A percentile compares a stretch with the other conserved stretches of the same genome.
phyloP scores from a whole-genome alignment of 2,329 filamentous ascomycete species.

The Aspergillus fructus region DNA sequence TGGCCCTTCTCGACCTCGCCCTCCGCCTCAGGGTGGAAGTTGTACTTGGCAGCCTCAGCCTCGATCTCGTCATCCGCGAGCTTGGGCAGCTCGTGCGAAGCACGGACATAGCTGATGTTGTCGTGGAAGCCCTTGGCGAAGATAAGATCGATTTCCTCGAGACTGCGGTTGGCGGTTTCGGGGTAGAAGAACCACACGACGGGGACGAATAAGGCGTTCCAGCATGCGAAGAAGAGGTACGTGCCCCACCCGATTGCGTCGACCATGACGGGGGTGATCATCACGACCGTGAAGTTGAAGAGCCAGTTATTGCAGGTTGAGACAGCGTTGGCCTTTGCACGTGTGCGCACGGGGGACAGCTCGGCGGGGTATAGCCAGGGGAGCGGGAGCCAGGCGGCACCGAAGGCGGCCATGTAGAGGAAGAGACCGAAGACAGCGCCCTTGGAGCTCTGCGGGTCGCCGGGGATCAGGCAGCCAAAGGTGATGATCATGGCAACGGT shows the following conservation, averaged over 20 bases:
- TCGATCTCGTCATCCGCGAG: conserved; percentile 37
- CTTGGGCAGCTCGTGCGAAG: conserved; percentile 33
- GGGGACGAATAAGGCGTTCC: conserved; percentile 50
- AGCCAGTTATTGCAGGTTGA: conserved; percentile 57
- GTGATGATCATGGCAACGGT: conserved; percentile 40
- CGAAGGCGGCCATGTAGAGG: conserved; percentile 68
- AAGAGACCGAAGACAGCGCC: conserved; percentile 61
- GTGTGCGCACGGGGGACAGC: conserved; percentile 55
- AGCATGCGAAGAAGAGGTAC: conserved; percentile 45
- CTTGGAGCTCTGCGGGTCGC: conserved; percentile 26
- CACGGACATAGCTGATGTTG: conserved; percentile 41
- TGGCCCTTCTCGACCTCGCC: conserved; percentile 25
- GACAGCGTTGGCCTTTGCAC: conserved; percentile 56
- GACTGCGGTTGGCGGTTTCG: conserved; percentile 46
- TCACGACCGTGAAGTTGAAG: conserved; percentile 57
- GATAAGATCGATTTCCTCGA: conserved; percentile 48
- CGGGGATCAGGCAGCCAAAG: conserved; percentile 40
- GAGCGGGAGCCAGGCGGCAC: conserved; percentile 63
- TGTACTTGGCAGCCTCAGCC: conserved; percentile 33
- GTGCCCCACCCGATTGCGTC: conserved; percentile 41
- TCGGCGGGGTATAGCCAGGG: conserved; percentile 58
- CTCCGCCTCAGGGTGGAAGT: conserved; percentile 22
- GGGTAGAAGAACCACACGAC: conserved; percentile 57
- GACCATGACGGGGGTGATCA: conserved; percentile 49
- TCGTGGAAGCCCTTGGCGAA: conserved; percentile 46